These are phyloP conservation scores for Candida andamanensis DNA, from an alignment of 805 yeast genomes.

Conservation along the genomic window DNA sequence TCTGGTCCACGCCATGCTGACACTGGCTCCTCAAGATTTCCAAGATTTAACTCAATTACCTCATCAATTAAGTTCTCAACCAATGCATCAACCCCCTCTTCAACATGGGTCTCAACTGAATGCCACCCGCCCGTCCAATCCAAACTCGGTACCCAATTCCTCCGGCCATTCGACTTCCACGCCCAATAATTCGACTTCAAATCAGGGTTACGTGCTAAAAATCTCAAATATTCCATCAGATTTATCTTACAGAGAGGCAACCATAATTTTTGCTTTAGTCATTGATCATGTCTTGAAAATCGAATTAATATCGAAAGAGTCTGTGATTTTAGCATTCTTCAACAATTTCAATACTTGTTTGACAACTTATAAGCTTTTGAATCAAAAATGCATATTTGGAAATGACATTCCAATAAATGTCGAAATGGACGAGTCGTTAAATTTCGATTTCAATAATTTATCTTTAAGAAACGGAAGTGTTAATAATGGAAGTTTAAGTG, in stretches of 20 bases:
- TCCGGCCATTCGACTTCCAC: no score
- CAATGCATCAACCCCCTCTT: no score
- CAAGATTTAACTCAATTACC: no score
- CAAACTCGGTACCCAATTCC: no score
- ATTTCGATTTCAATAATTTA: conserved; percentile 8
- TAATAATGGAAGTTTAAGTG: conserved; percentile 2
- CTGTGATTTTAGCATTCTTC: conserved; percentile 29
- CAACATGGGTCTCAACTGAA: no score
- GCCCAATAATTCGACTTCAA: no score
- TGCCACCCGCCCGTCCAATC: no score
- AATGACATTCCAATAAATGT: conserved; percentile 31
- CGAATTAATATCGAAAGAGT: conserved; percentile 34
- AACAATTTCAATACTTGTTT: conserved; percentile 34
- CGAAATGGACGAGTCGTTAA: conserved; percentile 19
- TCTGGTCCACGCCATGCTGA: neutral
- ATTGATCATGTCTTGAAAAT: conserved; percentile 49
- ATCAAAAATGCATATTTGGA: conserved; percentile 38
- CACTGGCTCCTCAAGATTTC: no score
- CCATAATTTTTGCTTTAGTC: conserved; percentile 65
- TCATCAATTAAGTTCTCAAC: no score
- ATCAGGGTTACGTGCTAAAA: conserved; percentile 14
- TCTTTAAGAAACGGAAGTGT: conserved; percentile 8
- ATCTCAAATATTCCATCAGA: conserved; percentile 60
- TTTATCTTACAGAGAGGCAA: conserved; percentile 60
- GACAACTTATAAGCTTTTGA: conserved; percentile 35